Evolutionary conservation across 805 yeast genomes (phyloP), one percentile per base, ranked within the genome.

Genomic region (Wilhelminamyces savonicus): DNA sequence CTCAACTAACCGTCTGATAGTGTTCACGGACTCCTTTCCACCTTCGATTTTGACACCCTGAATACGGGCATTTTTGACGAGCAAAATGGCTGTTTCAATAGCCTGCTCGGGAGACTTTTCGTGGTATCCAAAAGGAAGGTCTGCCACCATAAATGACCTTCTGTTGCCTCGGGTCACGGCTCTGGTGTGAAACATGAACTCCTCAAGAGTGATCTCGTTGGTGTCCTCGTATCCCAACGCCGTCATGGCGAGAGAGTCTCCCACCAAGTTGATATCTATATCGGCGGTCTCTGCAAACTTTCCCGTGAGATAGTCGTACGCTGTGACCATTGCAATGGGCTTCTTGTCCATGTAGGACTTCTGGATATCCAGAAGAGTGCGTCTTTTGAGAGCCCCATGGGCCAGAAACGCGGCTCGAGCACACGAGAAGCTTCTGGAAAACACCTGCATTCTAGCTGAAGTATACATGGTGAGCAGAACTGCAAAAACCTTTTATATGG

Each of bases 191-290:
- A 76, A 82, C 18, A 81, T 52, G 59, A 86, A 84, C 52, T 92
- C 90, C 8, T 85, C 88, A 29, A 86, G 71, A 2, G 78, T 69
- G 16, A 92, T 57, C 44, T 82, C 82, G 36, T 80, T 76, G 0
- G 97, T 81, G 24, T 82, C 77, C 2, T 66, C 66, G 48, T 81
- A 79, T 0, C 98, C 98, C 39, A 85, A 66, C 0, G 94, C 71
- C 1, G 84, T 88, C 96, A 87, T 90, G 0, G 96, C 86, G 16
- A 92, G 59, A 1, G 97, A 88, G 54, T 90, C 98, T 3, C 98
- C 98, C 4, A 90, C 78, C 2, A 90, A 66, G 5, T 79, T 65
- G 34, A 79, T 67, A 43, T 90, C 97, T 2, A 76, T 66, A 1
- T 71, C 69, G 0, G 88, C 74, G 12, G 66, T 53, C 15, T 80